Evolutionary conservation across 208 protist species (phyloP), one percentile per base, ranked within the genome.

Genomic region (Phytomonas sp.): DNA sequence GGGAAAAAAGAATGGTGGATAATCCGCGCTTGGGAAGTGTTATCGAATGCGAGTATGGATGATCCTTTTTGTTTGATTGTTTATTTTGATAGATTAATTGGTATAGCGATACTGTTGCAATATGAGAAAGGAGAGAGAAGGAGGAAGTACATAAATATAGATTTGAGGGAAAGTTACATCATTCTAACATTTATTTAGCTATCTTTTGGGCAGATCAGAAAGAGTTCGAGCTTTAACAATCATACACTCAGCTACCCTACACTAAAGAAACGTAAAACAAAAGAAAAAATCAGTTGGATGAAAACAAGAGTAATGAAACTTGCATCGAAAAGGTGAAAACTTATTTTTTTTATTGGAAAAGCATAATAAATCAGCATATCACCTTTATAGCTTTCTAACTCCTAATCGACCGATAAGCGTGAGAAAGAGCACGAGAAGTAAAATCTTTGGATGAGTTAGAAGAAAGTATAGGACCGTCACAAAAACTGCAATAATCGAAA

Each of bases 401-500:
- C 4, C 5, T 0, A 56, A 56, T 56, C 46, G 11, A 11, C 46
- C 46, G 23, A n/a, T n/a, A 9, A 37, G 36, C n/a, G 40, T 40
- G 34, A 36, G n/a, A 62, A 30, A 46, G 63, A 43, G 53, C 6
- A 64, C 28, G 37, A 64, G 36, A 11, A 40, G 67, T 4, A 62
- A 32, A 64, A 71, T 5, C 13, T 28, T 36, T 64, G 53, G 43
- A 8, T 53, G 36, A 60, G 62, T 43, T 40, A 34, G 11, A 33
- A 67, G 60, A 62, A 59, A 64, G n/a, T 60, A 66, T 51, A 72
- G 28, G 37, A 32, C 3, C 28, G 37, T 40, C 37, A 66, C 4
- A 13, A 62, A 60, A 60, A 62, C n/a, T 11, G n/a, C 46, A 62
- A 43, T 43, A 56, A 36, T 46, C 46, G 63, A n/a, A 20, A 56